phyloP scores from a whole-genome alignment of 2,329 filamentous ascomycete genomes.

The Alternaria triticina region DNA sequence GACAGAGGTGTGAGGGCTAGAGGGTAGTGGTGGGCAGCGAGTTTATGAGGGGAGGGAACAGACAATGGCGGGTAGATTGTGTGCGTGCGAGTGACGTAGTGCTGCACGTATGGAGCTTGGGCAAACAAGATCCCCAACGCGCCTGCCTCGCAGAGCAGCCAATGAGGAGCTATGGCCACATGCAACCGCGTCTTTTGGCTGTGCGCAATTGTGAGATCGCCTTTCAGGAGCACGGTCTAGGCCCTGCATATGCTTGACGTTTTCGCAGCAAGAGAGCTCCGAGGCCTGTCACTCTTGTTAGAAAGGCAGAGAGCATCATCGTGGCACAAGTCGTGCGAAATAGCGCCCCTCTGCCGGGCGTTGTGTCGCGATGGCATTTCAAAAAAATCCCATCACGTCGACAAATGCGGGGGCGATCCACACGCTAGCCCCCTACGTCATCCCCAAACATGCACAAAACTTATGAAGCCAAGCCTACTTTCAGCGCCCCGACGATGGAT shows the following conservation, averaged over 20 bases:
- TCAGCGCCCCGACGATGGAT: neutral
- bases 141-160: constrained; percentile 26
- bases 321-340: neutral
- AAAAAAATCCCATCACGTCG: constrained; percentile 31
- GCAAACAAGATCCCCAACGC: constrained; percentile 28
- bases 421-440: constrained; percentile 20
- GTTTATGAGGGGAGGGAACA: constrained; percentile 39
- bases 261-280: neutral
- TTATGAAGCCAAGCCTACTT: constrained; percentile 12
- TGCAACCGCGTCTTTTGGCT: constrained; percentile 21
- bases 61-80: constrained; percentile 25
- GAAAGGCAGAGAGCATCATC: neutral
- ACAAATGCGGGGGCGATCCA: constrained; percentile 4
- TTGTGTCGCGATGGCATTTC: constrained; percentile 34
- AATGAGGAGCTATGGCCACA: constrained; percentile 25
- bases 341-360: neutral
- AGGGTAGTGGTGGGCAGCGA: constrained; percentile 14
- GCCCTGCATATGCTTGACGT: neutral
- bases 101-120: constrained; percentile 27
- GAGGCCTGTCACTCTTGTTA: neutral
- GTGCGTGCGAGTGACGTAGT: constrained; percentile 39
- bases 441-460: constrained; percentile 21
- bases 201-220: constrained; percentile 28
- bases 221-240: constrained; percentile 18
- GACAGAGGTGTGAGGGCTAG: constrained; percentile 16